Conservation (phyloP, 1,139 yeast genomes). For the Citeromyces hawaiiensis region DNA sequence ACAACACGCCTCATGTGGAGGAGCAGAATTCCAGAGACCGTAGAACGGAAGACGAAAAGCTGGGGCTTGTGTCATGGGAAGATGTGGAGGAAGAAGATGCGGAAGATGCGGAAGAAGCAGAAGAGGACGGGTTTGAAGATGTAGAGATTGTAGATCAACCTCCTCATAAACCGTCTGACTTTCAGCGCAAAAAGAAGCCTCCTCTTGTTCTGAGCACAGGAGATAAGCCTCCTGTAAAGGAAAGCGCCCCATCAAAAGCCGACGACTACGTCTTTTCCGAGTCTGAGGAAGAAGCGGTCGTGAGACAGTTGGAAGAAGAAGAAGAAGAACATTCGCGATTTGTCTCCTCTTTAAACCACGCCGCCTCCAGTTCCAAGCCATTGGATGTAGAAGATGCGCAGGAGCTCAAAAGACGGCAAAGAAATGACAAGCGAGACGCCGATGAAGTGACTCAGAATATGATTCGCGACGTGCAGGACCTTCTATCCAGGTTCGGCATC, state of each 20-base stretch:
- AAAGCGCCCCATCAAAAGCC: slow-evolving; percentile 8
- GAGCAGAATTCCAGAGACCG: slow-evolving; percentile 7
- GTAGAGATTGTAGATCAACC: slow-evolving; percentile 2
- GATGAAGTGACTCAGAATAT: slow-evolving; percentile 83
- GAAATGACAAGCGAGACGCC: slow-evolving; percentile 68
- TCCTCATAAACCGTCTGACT: not conserved
- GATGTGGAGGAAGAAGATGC: slow-evolving; percentile 20
- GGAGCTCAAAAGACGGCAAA: slow-evolving; percentile 42
- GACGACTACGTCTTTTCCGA: slow-evolving; percentile 62
- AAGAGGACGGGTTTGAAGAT: slow-evolving; percentile 6
- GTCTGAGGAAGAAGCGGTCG: slow-evolving; percentile 59
- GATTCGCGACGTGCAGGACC: slow-evolving; percentile 84
- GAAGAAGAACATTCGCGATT: slow-evolving; percentile 61
- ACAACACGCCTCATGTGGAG: slow-evolving; percentile 3
- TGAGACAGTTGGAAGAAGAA: slow-evolving; percentile 52
- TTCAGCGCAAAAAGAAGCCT: not conserved
- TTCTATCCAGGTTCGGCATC: slow-evolving; percentile 76
- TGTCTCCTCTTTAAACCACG: slow-evolving; percentile 27
- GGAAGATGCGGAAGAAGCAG: slow-evolving; percentile 4
- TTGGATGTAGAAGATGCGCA: slow-evolving; percentile 37
- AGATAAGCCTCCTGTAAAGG: slow-evolving; percentile 1
- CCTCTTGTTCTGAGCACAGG: not conserved
- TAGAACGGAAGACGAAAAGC: slow-evolving; percentile 25
- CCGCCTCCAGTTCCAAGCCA: slow-evolving; percentile 2
- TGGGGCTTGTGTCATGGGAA: slow-evolving; percentile 35